Base-by-base conservation (phyloP, 225 moss, liverwort and hornwort species). In the Anthoceros angustus region DNA sequence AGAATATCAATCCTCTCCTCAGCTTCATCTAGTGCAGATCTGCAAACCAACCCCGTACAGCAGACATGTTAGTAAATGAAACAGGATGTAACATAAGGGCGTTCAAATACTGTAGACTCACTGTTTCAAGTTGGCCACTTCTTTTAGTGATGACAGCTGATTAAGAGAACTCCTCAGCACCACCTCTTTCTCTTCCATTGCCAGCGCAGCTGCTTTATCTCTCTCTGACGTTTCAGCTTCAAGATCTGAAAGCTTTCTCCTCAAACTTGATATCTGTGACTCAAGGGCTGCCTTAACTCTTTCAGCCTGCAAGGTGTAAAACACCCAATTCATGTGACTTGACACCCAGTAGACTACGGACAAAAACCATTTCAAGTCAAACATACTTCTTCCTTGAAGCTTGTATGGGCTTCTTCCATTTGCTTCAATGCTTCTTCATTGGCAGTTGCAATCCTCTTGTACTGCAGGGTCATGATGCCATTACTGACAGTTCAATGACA, bases 341-440 rank as follows among this genome's bases (percentile, higher is more conserved):
- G 39, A 40, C 20, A 65, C 62, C 66, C 12, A 41, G 3, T 12
- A 66, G 26, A 16, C 41, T 62, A n/a, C 38, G 15, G 46, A 9
- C 23, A 9, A 40, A 61, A 43, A n/a, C 26, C 18, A 23, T 11
- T 66, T 16, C 42, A 62, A 67, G 62, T 42, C 0, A 16, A 4
- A 18, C n/a, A 40, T 80, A 90, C 90, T 75, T 98, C 95, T 40
- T 80, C 78, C 76, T 87, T 91, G 73, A 82, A 98, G 62, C 45
- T 74, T 42, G 63, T 64, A 70, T 98, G 88, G n/a, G 88, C 88
- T 76, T 78, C 87, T 71, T 98, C 95, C 76, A 98, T 84, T 73
- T 92, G 86, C 76, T 92, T 98, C 70, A 98, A 72, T 67, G 91
- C 95, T 70, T 92, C 95, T 86, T 91, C 95, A 71, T 81, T 98